Evolutionary conservation across 805 yeast species (phyloP).

Genomic region (Phaffomyces thermotolerans): DNA sequence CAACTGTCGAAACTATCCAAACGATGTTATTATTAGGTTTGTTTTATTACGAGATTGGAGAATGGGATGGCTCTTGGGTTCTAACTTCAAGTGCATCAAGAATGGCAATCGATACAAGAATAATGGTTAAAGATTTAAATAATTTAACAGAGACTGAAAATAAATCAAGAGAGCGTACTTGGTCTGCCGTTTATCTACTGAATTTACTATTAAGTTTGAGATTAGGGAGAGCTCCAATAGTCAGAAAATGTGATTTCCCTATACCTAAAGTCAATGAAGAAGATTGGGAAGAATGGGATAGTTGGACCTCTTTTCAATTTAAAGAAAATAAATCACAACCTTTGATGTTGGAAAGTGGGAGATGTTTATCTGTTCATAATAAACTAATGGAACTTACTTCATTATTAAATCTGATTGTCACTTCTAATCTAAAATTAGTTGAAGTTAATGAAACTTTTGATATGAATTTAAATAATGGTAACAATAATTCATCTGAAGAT

Average conservation of each 20-base stretch:
- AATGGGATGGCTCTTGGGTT: background rate
- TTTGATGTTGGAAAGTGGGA: background rate
- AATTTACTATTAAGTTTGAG: background rate
- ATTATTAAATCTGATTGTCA: background rate
- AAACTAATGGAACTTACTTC: background rate
- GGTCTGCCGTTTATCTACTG: background rate
- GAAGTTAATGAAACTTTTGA: background rate
- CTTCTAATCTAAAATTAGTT: background rate
- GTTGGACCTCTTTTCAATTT: background rate
- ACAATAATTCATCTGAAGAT: too few relatives aligned
- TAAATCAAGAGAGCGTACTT: background rate
- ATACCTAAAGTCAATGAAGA: background rate
- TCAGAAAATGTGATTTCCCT: background rate
- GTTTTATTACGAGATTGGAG: background rate
- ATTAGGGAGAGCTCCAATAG: background rate
- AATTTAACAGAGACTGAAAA: background rate
- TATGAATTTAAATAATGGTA: background rate
- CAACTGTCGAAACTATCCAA: background rate
- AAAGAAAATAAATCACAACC: background rate
- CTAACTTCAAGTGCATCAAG: background rate
- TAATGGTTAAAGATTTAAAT: background rate
- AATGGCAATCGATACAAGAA: background rate
- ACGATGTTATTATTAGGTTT: background rate
- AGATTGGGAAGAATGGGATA: slow-evolving; percentile 1
- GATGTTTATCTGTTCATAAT: background rate